Evolutionary conservation across 176 grass and related monocot genomes (phyloP), one percentile per base, ranked within the genome.

Genomic region (Triticum monococcum): DNA sequence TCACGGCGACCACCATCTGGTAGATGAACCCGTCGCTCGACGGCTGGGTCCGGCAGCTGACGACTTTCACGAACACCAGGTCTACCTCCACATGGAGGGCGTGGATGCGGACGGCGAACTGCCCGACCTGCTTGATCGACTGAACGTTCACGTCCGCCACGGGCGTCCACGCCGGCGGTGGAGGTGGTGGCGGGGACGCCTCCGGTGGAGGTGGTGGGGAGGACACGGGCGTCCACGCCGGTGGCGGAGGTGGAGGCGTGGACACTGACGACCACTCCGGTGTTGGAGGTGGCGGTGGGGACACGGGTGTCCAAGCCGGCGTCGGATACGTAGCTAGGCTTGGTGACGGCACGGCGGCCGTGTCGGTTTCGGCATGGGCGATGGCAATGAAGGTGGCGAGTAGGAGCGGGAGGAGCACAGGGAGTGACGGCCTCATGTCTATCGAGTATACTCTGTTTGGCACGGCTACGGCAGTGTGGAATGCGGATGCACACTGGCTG

Each of bases 61-160:
- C 12, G 16, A 90, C 72, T 11, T 54, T 54, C 52, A 32, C 61
- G 37, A 30, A 62, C 79, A 5, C 3, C 52, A 90, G 41, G 7
- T 22, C 18, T 12, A 50, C 8, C 11, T 0, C 3, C 14, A 2
- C 32, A 11, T 3, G 38, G 5, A 90, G 54, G 5, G 5, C 7
- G 71, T 86, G 38, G 36, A 50, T 38, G 48, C n/a, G 37, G 72
- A 90, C 88, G 1, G 88, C 84, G 73, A 82, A 90, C 52, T 30
- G 72, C 26, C 71, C 88, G 14, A 90, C 83, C 64, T 86, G 64
- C 64, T 25, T 38, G 72, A 78, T 64, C 22, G 7, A 23, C n/a
- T 2, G 40, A 40, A 40, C 72, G 3, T 86, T 90, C 79, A 82
- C 79, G 54, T 90, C 2, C n/a, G 8, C 7, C 28, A 86, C 88